A percentile compares a stretch with the other conserved stretches of the same genome.
Conservation (phyloP, 495 filamentous ascomycete species). For the Penicillium maclennaniae region DNA sequence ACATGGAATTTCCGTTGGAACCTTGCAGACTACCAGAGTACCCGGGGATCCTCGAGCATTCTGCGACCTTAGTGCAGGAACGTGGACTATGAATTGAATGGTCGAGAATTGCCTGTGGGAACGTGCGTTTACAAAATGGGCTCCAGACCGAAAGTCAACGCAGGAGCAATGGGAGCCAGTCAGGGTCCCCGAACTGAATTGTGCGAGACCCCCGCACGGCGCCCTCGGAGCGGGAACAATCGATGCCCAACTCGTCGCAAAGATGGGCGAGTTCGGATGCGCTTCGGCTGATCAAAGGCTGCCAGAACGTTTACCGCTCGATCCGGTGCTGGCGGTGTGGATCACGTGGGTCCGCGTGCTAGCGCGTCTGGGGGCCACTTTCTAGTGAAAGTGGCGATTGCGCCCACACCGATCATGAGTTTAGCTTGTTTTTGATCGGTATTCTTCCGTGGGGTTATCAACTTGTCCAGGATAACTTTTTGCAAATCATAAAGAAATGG, state of each 20-base stretch:
- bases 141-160: background rate
- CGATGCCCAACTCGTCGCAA: constrained; percentile 18
- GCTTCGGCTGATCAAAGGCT: constrained; percentile 25
- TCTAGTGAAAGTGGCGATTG: constrained; percentile 15
- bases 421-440: background rate
- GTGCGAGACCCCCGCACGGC: constrained; percentile 13
- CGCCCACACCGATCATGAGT: background rate
- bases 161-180: background rate
- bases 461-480: background rate
- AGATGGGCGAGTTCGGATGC: constrained; percentile 24
- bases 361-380: constrained; percentile 19
- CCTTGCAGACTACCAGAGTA: constrained; percentile 2
- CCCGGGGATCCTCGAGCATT: background rate
- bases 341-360: constrained; percentile 28
- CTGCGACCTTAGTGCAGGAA: constrained; percentile 1
- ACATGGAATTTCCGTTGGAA: constrained; percentile 10
- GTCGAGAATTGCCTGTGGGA: constrained; percentile 8
- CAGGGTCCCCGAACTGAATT: background rate
- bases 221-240: constrained; percentile 10
- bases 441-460: background rate
- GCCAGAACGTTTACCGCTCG: constrained; percentile 28
- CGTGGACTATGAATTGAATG: constrained; percentile 3
- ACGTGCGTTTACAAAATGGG: constrained; percentile 10
- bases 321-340: constrained; percentile 25
- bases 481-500: background rate